A percentile compares a stretch with the other conserved stretches of the same genome.
Evolutionary conservation across 1,284 basidiomycete genomes (phyloP).

Genomic region (Athelia sp.): DNA sequence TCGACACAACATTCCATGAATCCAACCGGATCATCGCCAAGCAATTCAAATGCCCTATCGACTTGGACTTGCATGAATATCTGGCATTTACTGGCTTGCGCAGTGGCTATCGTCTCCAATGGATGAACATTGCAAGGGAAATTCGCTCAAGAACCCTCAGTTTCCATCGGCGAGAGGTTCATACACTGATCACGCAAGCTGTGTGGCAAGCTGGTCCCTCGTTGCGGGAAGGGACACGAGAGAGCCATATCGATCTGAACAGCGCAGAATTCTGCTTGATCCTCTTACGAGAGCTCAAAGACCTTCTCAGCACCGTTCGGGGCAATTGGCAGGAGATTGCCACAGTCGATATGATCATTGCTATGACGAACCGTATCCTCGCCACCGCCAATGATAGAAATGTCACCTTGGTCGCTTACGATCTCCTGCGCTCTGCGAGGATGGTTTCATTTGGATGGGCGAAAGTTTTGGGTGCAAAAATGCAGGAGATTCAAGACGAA

Average conservation of each 20-base stretch:
- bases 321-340: constrained; percentile 38
- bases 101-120: constrained; percentile 38
- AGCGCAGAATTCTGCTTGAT: constrained; percentile 25
- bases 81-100: constrained; percentile 37
- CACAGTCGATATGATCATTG: constrained; percentile 31
- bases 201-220: constrained; percentile 36
- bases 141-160: constrained; percentile 29
- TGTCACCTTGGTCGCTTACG: constrained; percentile 10
- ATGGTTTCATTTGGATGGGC: constrained; percentile 31
- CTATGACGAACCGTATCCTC: constrained; percentile 30
- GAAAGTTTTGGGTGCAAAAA: constrained; percentile 19
- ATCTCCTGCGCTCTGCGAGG: constrained; percentile 26
- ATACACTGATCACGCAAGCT: constrained; percentile 34
- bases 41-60: constrained; percentile 31
- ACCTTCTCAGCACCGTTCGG: constrained; percentile 22
- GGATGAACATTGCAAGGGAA: constrained; percentile 43
- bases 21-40: constrained; percentile 38
- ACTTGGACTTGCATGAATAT: constrained; percentile 38
- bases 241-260: constrained; percentile 31
- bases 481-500: constrained; percentile 17
- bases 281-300: constrained; percentile 28
- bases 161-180: constrained; percentile 32
- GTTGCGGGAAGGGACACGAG: constrained; percentile 9
- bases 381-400: constrained; percentile 13
- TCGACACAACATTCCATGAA: constrained; percentile 31